Base-by-base conservation (phyloP, 1,284 basidiomycete genomes). In the Ganoderma leucocontextum region DNA sequence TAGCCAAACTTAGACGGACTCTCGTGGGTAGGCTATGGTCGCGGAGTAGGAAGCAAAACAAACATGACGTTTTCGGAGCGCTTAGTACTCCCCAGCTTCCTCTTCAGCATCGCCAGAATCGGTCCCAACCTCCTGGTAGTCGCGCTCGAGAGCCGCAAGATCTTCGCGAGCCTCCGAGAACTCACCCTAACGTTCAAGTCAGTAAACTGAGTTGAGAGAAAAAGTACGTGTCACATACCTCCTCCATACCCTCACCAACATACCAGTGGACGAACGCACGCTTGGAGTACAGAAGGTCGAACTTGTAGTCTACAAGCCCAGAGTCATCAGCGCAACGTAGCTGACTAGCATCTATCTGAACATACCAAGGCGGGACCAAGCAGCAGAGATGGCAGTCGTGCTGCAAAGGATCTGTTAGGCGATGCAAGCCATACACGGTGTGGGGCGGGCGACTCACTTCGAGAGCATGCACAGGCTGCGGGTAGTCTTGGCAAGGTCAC, bases 191-290 rank as follows among this genome's bases (percentile, higher is more conserved):
- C 39, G 4, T 12, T 19, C 38, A 53, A 6, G 22, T 35, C 36
- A 57, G 36, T 19, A 38, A 17, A 35, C 9, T 5, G 2, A 2
- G 17, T 42, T 8, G 49, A 25, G 60, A 41, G 22, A 25, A 19
- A 29, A 63, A 19, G 17, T 6, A 2, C n/a, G 35, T 29, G 17
- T 8, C 5, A 66, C 73, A 55, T 42, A 76, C 75, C 84, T 98
- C 97, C 82, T 98, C 97, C 97, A 98, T 99, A 84, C 97, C 97
- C 82, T 98, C 96, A 76, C 96, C 96, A 69, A 96, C 95, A 76
- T 97, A 97, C 95, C 95, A 94, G 84, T 96, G 92, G 63, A 94
- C 95, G 79, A 97, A 97, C 69, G 92, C 95, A 82, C 93, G 93
- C 84, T 94, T 97, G 72, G 93, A 96, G 84, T 95, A 95, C 55